Evolutionary conservation across 106 monocot genomes (phyloP).

Genomic region (Allium fistulosum): DNA sequence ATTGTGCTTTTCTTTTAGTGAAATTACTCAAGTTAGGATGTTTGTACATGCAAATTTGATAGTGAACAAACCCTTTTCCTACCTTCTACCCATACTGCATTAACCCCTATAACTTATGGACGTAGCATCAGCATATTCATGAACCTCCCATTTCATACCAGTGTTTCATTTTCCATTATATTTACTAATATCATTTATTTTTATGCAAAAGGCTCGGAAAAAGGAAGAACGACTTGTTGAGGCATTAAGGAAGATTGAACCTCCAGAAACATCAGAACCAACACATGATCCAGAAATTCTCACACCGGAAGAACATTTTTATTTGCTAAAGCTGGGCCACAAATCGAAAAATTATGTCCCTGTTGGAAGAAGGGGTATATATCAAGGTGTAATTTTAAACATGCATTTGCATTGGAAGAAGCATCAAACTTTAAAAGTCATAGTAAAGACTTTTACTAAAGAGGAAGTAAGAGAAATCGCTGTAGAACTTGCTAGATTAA

Average conservation of each 20-base stretch:
- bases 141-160: neutral
- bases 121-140: neutral
- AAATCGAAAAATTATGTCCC: constrained; percentile 97
- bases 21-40: too few species aligned
- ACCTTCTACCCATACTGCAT: too few species aligned
- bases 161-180: neutral
- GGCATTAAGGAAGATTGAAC: constrained; percentile 82
- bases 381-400: constrained; percentile 96
- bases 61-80: too few species aligned
- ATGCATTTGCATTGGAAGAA: constrained; percentile 99
- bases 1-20: too few species aligned
- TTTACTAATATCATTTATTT: neutral
- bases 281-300: constrained; percentile 91
- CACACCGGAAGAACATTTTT: constrained; percentile 96
- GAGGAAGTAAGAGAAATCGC: constrained; percentile 89
- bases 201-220: constrained; percentile 43
- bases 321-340: constrained; percentile 79
- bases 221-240: constrained; percentile 73
- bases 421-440: constrained; percentile 87
- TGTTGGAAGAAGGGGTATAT: constrained; percentile 90
- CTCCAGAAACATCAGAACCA: constrained; percentile 42
- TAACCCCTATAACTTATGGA: neutral
- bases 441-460: constrained; percentile 90
- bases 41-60: too few species aligned
- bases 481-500: constrained; percentile 78